These are phyloP conservation scores for Solanum aculeatissimum DNA, from an alignment of 305 asterid genomes.

Conservation along the genomic window DNA sequence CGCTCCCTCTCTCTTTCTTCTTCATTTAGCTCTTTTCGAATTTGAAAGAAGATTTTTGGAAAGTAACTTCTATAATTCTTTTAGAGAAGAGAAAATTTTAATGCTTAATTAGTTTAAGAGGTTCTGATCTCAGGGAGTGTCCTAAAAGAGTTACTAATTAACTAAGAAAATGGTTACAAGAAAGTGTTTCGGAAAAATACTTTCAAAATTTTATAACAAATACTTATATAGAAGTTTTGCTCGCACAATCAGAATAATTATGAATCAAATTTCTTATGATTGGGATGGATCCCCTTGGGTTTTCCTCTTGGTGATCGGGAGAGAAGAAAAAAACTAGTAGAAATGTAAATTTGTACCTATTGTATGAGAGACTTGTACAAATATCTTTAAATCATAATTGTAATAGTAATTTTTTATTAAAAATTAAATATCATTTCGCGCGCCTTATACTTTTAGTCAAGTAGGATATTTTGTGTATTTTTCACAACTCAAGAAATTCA, in stretches of 20 bases:
- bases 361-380: background rate
- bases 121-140: too few species aligned
- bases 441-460: background rate
- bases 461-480: background rate
- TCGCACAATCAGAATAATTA: background rate
- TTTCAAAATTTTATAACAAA: background rate
- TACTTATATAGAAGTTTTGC: background rate
- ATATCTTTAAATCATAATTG: background rate
- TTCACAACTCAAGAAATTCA: background rate
- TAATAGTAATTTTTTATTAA: too few species aligned
- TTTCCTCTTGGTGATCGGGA: background rate
- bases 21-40: too few species aligned
- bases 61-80: too few species aligned
- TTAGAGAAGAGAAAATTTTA: background rate
- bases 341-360: background rate
- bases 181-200: background rate
- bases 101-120: background rate
- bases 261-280: background rate
- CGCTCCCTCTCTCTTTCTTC: too few species aligned
- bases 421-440: background rate
- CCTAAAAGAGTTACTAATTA: too few species aligned
- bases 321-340: background rate
- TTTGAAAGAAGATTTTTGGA: too few species aligned
- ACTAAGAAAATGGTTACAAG: background rate
- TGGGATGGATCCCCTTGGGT: background rate